Evolutionary conservation across 257 asterid genomes (phyloP).

Genomic region (Paulownia fortunei): DNA sequence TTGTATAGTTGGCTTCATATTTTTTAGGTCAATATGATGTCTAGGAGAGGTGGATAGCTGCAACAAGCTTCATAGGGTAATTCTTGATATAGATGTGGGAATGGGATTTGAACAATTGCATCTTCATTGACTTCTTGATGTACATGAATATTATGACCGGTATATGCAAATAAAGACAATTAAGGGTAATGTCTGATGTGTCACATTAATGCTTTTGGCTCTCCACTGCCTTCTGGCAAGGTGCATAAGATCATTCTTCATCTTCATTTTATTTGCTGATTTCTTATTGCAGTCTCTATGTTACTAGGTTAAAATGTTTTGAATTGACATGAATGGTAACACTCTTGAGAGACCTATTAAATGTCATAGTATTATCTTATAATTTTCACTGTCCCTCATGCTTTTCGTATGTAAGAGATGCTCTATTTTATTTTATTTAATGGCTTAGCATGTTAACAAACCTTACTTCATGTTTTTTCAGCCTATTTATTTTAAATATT

Average conservation of each 20-base stretch:
- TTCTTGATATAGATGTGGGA: not conserved
- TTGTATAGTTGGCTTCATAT: not conserved
- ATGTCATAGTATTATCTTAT: not conserved
- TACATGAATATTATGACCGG: not conserved
- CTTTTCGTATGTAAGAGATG: not conserved
- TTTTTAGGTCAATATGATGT: not conserved
- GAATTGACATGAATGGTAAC: not conserved
- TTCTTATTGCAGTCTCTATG: not conserved
- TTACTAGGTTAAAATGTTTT: not conserved
- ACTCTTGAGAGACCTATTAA: not conserved
- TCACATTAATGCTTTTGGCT: not conserved
- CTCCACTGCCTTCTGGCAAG: not conserved
- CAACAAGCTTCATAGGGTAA: conserved; percentile 4
- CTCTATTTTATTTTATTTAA: not conserved
- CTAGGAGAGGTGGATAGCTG: conserved; percentile 3
- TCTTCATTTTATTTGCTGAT: not conserved
- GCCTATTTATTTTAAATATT: not conserved
- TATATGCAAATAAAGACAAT: not conserved
- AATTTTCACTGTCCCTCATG: not conserved
- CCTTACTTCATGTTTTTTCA: not conserved
- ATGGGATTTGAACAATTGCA: conserved; percentile 1
- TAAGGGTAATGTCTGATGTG: not conserved
- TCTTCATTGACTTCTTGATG: not conserved
- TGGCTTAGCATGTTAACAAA: not conserved
- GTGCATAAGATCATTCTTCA: not conserved